Conservation (phyloP, 2,329 filamentous ascomycete genomes). For the Calonectria fujianensis region DNA sequence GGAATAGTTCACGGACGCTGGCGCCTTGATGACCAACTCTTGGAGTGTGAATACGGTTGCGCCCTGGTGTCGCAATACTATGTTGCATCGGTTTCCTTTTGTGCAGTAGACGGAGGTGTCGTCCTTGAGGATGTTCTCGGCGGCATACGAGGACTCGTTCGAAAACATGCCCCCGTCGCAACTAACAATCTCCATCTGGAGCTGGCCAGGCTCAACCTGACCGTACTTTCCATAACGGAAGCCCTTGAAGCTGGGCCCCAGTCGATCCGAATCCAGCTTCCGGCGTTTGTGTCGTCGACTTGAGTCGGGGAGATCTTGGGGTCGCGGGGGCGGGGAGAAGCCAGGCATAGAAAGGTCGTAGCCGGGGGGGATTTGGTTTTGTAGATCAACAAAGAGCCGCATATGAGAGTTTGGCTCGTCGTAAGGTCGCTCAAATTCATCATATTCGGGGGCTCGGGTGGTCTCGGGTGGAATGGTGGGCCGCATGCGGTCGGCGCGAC, state of each 20-base stretch:
- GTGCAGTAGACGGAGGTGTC: slow-evolving; percentile 93
- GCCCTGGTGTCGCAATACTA: slow-evolving; percentile 88
- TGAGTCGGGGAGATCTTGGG: slow-evolving; percentile 66
- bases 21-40: slow-evolving; percentile 91
- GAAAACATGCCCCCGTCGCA: slow-evolving; percentile 88
- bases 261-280: slow-evolving; percentile 80
- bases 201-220: slow-evolving; percentile 86
- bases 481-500: slow-evolving; percentile 53
- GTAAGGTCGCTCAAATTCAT: slow-evolving; percentile 63
- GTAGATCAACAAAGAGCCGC: slow-evolving; percentile 64
- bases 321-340: slow-evolving; percentile 60
- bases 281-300: slow-evolving; percentile 78
- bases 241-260: slow-evolving; percentile 68
- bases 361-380: slow-evolving; percentile 57
- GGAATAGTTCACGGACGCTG: slow-evolving; percentile 83
- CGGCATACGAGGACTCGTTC: slow-evolving; percentile 78
- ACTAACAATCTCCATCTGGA: slow-evolving; percentile 91
- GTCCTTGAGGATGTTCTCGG: slow-evolving; percentile 88
- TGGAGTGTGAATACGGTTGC: slow-evolving; percentile 88
- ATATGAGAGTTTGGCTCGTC: slow-evolving; percentile 67
- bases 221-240: slow-evolving; percentile 91
- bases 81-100: slow-evolving; percentile 89
- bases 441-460: slow-evolving; percentile 56
- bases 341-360: slow-evolving; percentile 56
- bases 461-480: slow-evolving; percentile 44